phyloP scores from a whole-genome alignment of 768 basidiomycete genomes.

The Agrocybe chaxingu region DNA sequence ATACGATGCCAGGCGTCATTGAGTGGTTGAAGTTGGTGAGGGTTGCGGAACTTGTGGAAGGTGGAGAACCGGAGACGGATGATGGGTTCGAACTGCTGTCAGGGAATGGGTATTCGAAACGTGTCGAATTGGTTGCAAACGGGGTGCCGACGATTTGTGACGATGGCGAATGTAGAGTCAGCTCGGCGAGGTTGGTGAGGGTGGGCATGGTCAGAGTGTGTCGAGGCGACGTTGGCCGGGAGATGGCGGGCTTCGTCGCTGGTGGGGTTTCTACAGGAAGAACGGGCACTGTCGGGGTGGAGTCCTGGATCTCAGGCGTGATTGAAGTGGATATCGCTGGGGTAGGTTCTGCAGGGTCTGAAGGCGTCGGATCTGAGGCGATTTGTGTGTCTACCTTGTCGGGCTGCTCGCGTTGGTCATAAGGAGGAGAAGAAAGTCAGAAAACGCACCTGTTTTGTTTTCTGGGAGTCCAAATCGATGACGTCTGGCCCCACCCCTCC shows the following conservation, averaged over 20 bases:
- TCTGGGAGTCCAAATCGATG: not conserved
- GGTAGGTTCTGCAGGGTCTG: not conserved
- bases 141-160: slow-evolving; percentile 28
- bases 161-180: slow-evolving; percentile 23
- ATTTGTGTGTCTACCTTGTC: not conserved
- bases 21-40: not conserved
- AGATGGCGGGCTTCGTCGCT: not conserved
- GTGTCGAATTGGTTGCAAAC: slow-evolving; percentile 18
- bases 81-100: slow-evolving; percentile 14
- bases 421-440: not conserved
- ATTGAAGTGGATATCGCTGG: no score
- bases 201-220: slow-evolving; percentile 17
- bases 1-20: not conserved
- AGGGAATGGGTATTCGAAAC: slow-evolving; percentile 30
- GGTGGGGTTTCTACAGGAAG: not conserved
- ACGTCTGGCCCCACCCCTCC: slow-evolving; percentile 8
- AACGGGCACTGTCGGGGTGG: not conserved
- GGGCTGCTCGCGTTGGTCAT: not conserved
- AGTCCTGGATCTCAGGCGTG: no score
- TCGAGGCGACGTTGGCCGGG: slow-evolving; percentile 5
- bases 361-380: not conserved
- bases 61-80: slow-evolving; percentile 6
- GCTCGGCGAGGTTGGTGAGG: slow-evolving; percentile 20
- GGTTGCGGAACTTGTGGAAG: not conserved
- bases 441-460: not conserved